Conservation (phyloP, 148 eudicot genomes). For the Linanthus parryae region DNA sequence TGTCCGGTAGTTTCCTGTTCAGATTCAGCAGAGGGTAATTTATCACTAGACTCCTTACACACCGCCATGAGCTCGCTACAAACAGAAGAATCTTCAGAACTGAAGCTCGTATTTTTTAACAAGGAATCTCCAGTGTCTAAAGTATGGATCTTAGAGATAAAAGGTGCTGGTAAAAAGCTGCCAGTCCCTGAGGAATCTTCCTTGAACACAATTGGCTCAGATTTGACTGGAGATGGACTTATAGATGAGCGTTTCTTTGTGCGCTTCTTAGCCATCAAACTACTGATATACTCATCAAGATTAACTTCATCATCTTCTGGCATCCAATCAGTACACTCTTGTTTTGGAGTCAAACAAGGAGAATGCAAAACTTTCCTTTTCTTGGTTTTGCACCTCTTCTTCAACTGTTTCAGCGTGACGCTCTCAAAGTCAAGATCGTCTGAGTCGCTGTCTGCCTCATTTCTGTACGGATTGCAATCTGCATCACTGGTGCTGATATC, state of each 20-base stretch:
- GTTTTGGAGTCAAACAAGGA: constrained; percentile 18
- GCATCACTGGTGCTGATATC: constrained; percentile 9
- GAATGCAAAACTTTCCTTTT: constrained; percentile 34
- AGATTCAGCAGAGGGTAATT: not conserved
- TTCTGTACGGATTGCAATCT: not conserved
- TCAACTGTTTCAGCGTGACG: constrained; percentile 48
- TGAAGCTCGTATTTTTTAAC: constrained; percentile 7
- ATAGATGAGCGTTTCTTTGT: constrained; percentile 12
- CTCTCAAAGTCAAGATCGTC: constrained; percentile 25
- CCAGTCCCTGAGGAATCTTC: constrained; percentile 17
- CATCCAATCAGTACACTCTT: constrained; percentile 20
- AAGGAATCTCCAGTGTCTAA: constrained; percentile 16
- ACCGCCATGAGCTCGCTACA: constrained; percentile 5
- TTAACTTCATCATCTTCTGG: constrained; percentile 45
- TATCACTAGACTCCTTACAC: not conserved
- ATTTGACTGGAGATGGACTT: constrained; percentile 11
- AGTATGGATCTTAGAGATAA: constrained; percentile 31
- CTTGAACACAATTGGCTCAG: constrained; percentile 16
- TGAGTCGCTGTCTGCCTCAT: constrained; percentile 11
- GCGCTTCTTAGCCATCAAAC: constrained; percentile 40
- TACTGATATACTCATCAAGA: constrained; percentile 49
- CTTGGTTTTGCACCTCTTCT: constrained; percentile 36
- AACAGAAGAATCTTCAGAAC: constrained; percentile 9
- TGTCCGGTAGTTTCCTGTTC: constrained; percentile 3
- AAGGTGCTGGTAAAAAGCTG: constrained; percentile 9